Conservation (phyloP, 1,284 basidiomycete species). For the Sphagnurus paluster region DNA sequence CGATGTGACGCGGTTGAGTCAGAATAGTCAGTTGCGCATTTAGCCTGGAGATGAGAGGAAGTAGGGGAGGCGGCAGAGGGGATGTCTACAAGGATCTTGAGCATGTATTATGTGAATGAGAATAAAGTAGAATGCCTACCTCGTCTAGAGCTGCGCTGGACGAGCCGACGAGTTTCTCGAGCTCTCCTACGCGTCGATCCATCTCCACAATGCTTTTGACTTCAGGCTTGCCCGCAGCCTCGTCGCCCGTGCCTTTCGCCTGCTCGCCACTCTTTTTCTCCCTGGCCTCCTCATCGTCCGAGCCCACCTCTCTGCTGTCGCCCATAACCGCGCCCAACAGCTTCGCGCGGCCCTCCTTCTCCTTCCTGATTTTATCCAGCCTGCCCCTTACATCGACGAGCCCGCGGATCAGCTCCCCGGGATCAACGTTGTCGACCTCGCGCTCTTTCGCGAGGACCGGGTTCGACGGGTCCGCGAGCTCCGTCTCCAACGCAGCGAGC, state of each 20-base stretch:
- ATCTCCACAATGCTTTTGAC: constrained; percentile 60
- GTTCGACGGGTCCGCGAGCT: constrained; percentile 71
- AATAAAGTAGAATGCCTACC: constrained; percentile 37
- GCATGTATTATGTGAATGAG: not conserved
- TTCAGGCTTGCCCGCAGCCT: constrained; percentile 37
- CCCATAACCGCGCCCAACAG: constrained; percentile 64
- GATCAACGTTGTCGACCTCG: constrained; percentile 62
- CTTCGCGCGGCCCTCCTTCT: constrained; percentile 62
- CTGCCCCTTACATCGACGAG: constrained; percentile 71
- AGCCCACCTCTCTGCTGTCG: constrained; percentile 28
- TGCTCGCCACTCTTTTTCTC: constrained; percentile 20
- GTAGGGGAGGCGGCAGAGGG: constrained; percentile 75
- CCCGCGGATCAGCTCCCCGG: constrained; percentile 73
- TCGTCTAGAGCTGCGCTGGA: constrained; percentile 72
- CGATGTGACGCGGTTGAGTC: constrained; percentile 94
- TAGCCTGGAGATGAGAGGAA: constrained; percentile 80
- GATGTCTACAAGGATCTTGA: constrained; percentile 42
- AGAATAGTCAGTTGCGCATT: constrained; percentile 86
- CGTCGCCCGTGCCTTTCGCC: constrained; percentile 19
- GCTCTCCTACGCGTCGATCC: constrained; percentile 75
- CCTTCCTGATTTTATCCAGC: constrained; percentile 65
- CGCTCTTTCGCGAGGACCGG: constrained; percentile 55
- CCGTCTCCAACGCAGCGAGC: constrained; percentile 62
- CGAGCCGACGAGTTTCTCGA: constrained; percentile 81
- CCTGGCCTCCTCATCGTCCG: constrained; percentile 15